These are phyloP conservation scores for Botrytis fragariae DNA, from an alignment of 2,329 filamentous ascomycete genomes.

Conservation along the genomic window DNA sequence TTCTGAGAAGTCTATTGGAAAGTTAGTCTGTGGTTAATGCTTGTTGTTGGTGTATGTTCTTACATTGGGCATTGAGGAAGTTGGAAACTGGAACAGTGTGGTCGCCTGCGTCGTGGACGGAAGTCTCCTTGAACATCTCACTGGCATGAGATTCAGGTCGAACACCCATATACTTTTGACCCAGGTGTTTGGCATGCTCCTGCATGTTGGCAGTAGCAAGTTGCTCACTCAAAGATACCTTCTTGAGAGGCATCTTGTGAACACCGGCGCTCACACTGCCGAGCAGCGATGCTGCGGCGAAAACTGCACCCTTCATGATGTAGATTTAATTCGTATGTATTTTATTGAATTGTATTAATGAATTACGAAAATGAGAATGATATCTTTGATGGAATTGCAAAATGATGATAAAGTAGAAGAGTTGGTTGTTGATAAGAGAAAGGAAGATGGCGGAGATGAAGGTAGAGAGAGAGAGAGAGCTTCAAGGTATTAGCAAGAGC, in stretches of 20 bases:
- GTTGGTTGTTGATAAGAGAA: slow-evolving; percentile 21
- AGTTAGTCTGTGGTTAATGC: slow-evolving; percentile 22
- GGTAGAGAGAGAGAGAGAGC: not conserved
- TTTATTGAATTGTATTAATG: slow-evolving; percentile 14
- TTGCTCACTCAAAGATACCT: slow-evolving; percentile 88
- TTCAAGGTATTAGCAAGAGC: slow-evolving; percentile 4
- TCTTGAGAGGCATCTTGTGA: slow-evolving; percentile 97
- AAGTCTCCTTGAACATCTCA: slow-evolving; percentile 75
- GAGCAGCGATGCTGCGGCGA: slow-evolving; percentile 72
- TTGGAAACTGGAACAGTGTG: slow-evolving; percentile 91
- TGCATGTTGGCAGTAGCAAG: slow-evolving; percentile 82
- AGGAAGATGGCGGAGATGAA: slow-evolving; percentile 16
- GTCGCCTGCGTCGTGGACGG: slow-evolving; percentile 60
- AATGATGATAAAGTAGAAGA: slow-evolving; percentile 28
- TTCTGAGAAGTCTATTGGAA: slow-evolving; percentile 83
- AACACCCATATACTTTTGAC: slow-evolving; percentile 94
- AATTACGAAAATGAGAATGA: slow-evolving; percentile 10
- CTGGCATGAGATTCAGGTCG: slow-evolving; percentile 68
- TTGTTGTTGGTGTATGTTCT: slow-evolving; percentile 37
- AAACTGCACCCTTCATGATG: slow-evolving; percentile 79
- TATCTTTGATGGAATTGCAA: slow-evolving; percentile 27
- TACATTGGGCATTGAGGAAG: slow-evolving; percentile 99
- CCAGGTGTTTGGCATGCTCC: slow-evolving; percentile 75
- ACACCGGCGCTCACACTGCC: slow-evolving; percentile 80
- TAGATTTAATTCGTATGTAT: slow-evolving; percentile 26